Evolutionary conservation across 768 basidiomycete genomes (phyloP).

Genomic region (Flagelloscypha sp.): DNA sequence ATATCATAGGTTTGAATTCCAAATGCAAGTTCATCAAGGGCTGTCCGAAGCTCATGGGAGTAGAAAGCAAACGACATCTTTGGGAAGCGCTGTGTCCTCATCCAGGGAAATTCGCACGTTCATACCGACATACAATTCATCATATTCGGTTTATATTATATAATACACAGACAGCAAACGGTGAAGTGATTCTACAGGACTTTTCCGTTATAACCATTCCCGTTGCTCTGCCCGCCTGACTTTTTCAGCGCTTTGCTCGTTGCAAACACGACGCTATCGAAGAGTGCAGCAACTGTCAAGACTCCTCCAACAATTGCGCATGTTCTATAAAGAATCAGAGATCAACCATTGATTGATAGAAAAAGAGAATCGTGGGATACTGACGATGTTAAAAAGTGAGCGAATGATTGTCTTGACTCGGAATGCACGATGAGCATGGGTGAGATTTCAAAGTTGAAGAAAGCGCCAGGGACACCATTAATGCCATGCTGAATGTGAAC

Average conservation of each 20-base stretch:
- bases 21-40: no score
- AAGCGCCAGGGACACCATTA: constrained; percentile 72
- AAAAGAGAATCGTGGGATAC: constrained; percentile 21
- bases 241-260: constrained; percentile 71
- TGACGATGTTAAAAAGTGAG: constrained; percentile 96
- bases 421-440: constrained; percentile 90
- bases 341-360: constrained; percentile 2
- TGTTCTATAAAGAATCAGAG: constrained; percentile 43
- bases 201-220: constrained; percentile 13
- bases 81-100: no score
- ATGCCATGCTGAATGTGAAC: constrained; percentile 69
- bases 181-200: constrained; percentile 26
- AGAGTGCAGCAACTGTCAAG: constrained; percentile 81
- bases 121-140: no score
- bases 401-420: constrained; percentile 89
- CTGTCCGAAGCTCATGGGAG: no score
- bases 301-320: constrained; percentile 98
- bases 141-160: no score
- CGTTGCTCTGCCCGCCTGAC: constrained; percentile 20
- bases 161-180: no score
- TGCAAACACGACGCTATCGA: constrained; percentile 84
- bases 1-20: no score
- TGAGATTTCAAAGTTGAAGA: constrained; percentile 95
- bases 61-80: no score
- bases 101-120: no score